Conservation (phyloP, 1,284 basidiomycete genomes). For the Filobasidium uniguttulatum region DNA sequence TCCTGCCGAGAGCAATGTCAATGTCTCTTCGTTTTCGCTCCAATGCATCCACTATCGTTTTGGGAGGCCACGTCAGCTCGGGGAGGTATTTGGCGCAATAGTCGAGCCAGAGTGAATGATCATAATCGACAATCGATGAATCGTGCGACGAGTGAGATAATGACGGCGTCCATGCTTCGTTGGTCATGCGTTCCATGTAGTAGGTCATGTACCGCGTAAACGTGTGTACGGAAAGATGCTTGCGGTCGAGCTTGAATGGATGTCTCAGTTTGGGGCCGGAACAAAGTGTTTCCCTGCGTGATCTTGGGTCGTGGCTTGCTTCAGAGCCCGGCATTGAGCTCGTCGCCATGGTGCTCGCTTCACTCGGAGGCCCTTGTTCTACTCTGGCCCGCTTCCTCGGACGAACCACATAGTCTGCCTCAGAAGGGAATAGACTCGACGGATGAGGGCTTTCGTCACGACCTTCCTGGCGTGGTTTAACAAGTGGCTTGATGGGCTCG, state of each 20-base stretch:
- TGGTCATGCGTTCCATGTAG: slow-evolving; percentile 7
- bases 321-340: not conserved
- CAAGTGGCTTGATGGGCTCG: too few relatives aligned
- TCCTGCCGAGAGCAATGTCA: too few relatives aligned
- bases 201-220: slow-evolving; percentile 11
- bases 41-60: not conserved
- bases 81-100: slow-evolving; percentile 10
- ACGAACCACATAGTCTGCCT: not conserved
- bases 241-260: slow-evolving; percentile 8
- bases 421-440: too few relatives aligned
- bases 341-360: not conserved
- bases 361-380: not conserved
- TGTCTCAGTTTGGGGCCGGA: slow-evolving; percentile 4
- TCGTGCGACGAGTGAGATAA: slow-evolving; percentile 9
- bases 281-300: too few relatives aligned
- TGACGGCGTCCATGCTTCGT: slow-evolving; percentile 4
- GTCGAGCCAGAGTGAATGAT: slow-evolving; percentile 4
- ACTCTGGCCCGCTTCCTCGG: not conserved
- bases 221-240: slow-evolving; percentile 7
- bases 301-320: too few relatives aligned
- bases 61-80: slow-evolving; percentile 7
- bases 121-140: slow-evolving; percentile 3
- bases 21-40: too few relatives aligned
- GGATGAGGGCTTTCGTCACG: too few relatives aligned
- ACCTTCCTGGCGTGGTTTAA: too few relatives aligned